Conservation (phyloP, 768 basidiomycete species). For the Collybia sp. region DNA sequence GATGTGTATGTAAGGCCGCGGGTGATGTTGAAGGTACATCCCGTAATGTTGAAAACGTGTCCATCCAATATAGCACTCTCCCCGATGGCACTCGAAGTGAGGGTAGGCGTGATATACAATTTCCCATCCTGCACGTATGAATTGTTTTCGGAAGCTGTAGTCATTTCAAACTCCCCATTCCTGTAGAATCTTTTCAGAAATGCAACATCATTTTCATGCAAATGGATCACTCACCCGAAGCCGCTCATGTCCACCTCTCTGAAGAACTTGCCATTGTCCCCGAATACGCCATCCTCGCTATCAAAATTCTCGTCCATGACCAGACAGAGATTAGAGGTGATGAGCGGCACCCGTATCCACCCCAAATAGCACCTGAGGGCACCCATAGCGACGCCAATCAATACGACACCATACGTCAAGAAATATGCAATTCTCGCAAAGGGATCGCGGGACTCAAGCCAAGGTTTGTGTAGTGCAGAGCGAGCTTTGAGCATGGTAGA, state of each 20-base stretch:
- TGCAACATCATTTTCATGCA: slow-evolving; percentile 1
- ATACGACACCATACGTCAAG: slow-evolving; percentile 54
- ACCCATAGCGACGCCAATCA: slow-evolving; percentile 53
- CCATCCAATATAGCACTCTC: slow-evolving; percentile 54
- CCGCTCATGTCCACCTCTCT: slow-evolving; percentile 84
- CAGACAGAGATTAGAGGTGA: slow-evolving; percentile 48
- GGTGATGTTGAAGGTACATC: slow-evolving; percentile 72
- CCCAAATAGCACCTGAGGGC: slow-evolving; percentile 53
- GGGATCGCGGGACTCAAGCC: slow-evolving; percentile 55
- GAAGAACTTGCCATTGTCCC: slow-evolving; percentile 63
- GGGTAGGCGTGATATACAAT: slow-evolving; percentile 83
- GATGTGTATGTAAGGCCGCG: slow-evolving; percentile 40
- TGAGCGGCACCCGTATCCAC: slow-evolving; percentile 45
- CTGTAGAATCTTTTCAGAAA: slow-evolving; percentile 25
- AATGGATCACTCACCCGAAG: slow-evolving; percentile 56
- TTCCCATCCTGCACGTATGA: slow-evolving; percentile 72
- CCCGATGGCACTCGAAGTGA: slow-evolving; percentile 76
- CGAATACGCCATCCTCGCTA: slow-evolving; percentile 50
- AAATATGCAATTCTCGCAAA: slow-evolving; percentile 52
- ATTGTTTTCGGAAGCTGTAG: slow-evolving; percentile 66
- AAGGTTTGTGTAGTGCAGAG: slow-evolving; percentile 48
- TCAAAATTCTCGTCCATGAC: slow-evolving; percentile 79
- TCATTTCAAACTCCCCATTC: slow-evolving; percentile 86
- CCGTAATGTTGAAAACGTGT: slow-evolving; percentile 80
- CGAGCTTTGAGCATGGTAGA: slow-evolving; percentile 40